A percentile compares a stretch with the other conserved stretches of the same genome.
Evolutionary conservation across 2,329 filamentous ascomycete species (phyloP).

Genomic region (Stromatinia cepivora): DNA sequence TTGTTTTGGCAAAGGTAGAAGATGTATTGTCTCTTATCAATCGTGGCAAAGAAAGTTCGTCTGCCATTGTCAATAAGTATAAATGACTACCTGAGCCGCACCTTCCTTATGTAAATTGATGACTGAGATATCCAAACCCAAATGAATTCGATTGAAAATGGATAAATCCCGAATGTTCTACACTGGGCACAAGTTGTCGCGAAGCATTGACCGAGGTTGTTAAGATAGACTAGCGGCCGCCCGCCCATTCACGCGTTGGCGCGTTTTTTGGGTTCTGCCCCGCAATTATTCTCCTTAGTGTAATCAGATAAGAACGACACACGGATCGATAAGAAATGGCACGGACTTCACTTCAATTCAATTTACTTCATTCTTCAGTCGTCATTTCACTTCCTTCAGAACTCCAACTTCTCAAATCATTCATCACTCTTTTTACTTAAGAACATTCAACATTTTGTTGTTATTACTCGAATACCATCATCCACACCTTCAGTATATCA

Average conservation of each 20-base stretch:
- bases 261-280: not conserved
- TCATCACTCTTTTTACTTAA: not conserved
- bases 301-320: not conserved
- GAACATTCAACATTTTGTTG: not conserved
- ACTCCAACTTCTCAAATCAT: not conserved
- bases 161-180: not conserved
- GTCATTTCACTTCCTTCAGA: not conserved
- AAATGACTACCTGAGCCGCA: not conserved
- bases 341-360: not conserved
- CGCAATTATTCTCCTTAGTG: not conserved
- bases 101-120: not conserved
- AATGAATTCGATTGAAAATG: not conserved
- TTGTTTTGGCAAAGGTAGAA: constrained; percentile 7
- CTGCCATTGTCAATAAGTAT: constrained; percentile 25
- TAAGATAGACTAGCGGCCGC: constrained; percentile 12
- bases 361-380: not conserved
- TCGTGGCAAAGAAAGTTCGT: constrained; percentile 30
- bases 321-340: not conserved
- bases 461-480: not conserved
- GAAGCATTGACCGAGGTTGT: constrained; percentile 8
- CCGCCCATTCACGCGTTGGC: not conserved
- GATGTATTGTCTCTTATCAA: constrained; percentile 14
- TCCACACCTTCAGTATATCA: not conserved
- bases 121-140: not conserved
- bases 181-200: not conserved